These are phyloP conservation scores for Curvularia spicifera DNA, from an alignment of 2,329 filamentous ascomycete species.

Conservation along the genomic window DNA sequence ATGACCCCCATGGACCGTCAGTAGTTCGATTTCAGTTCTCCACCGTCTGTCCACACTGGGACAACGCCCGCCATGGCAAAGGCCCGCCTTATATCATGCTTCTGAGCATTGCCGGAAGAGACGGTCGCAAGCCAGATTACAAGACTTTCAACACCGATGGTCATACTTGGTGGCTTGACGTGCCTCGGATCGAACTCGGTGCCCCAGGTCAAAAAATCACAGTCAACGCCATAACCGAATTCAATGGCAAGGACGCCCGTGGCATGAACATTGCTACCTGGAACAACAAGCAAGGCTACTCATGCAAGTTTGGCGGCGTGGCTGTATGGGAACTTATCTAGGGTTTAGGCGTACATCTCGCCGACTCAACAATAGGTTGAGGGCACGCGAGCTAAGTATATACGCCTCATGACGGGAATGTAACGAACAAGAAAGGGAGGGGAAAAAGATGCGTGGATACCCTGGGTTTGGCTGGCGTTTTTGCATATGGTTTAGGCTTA, in stretches of 20 bases:
- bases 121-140: conserved; percentile 71
- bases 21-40: conserved; percentile 79
- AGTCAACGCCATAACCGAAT: conserved; percentile 66
- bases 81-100: conserved; percentile 73
- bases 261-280: conserved; percentile 55
- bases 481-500: conserved; percentile 1
- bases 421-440: background rate
- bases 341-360: conserved; percentile 4
- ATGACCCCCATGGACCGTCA: conserved; percentile 53
- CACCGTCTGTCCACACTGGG: conserved; percentile 83
- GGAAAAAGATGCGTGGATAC: background rate
- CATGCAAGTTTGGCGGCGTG: conserved; percentile 56
- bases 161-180: conserved; percentile 81
- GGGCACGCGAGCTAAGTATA: background rate
- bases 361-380: background rate
- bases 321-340: conserved; percentile 62
- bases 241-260: conserved; percentile 58
- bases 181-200: conserved; percentile 60
- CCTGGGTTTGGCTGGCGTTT: conserved; percentile 1
- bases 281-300: conserved; percentile 47
- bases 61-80: conserved; percentile 69
- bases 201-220: conserved; percentile 63
- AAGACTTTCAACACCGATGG: conserved; percentile 76
- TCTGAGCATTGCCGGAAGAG: conserved; percentile 65
- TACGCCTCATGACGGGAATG: background rate